A percentile compares a stretch with the other conserved stretches of the same genome.
These are phyloP conservation scores for Pseudovirgaria hyperparasitica DNA, from an alignment of 2,329 filamentous ascomycete genomes.

Conservation along the genomic window DNA sequence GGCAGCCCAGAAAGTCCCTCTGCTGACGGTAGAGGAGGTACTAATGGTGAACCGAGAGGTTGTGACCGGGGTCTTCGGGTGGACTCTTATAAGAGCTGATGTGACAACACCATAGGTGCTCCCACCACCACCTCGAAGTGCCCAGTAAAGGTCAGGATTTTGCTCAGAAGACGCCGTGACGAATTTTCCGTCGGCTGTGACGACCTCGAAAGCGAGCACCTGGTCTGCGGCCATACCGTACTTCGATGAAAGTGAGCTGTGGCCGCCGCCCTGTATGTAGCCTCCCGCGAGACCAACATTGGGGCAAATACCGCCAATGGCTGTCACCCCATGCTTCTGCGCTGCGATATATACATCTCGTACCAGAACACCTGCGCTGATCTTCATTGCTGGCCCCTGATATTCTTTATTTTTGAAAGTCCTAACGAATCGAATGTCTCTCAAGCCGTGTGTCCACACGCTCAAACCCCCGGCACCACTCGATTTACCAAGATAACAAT, in stretches of 20 bases:
- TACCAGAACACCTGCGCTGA: conserved; percentile 19
- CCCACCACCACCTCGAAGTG: conserved; percentile 21
- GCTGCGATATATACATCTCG: conserved; percentile 18
- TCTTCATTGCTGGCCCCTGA: conserved; percentile 16
- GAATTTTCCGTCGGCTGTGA: conserved; percentile 19
- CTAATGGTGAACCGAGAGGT: conserved; percentile 21
- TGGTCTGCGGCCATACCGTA: conserved; percentile 25
- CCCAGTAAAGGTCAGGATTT: conserved; percentile 24
- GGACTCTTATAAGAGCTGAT: conserved; percentile 19
- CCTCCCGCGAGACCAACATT: conserved; percentile 38
- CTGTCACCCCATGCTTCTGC: conserved; percentile 16
- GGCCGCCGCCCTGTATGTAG: conserved; percentile 36
- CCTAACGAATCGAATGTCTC: conserved; percentile 16
- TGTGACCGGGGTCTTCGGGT: conserved; percentile 17
- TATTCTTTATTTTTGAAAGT: conserved; percentile 15
- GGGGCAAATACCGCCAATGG: conserved; percentile 13
- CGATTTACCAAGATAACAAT: conserved; percentile 21
- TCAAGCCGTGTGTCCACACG: conserved; percentile 18
- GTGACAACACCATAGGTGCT: conserved; percentile 21
- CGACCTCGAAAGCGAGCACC: conserved; percentile 21
- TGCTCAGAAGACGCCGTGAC: conserved; percentile 18
- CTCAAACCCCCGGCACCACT: conserved; percentile 15
- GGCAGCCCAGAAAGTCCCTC: conserved; percentile 23
- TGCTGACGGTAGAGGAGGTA: conserved; percentile 14
- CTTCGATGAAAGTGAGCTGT: conserved; percentile 38